Conservation (phyloP, 306 rosid genomes). For the Hippophae gyantsensis region DNA sequence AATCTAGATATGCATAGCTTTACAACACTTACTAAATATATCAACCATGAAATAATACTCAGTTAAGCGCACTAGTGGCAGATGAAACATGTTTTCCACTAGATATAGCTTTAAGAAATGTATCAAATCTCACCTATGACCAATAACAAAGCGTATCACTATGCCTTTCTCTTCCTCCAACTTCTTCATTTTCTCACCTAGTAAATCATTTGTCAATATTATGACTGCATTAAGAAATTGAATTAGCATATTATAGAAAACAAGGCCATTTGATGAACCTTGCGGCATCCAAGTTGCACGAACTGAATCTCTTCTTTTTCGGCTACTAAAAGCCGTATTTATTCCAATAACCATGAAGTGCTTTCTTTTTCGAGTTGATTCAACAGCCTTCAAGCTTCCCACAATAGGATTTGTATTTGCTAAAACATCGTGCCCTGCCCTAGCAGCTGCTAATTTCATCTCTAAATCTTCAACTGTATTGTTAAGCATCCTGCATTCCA, state of each 20-base stretch:
- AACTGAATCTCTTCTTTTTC: slow-evolving; percentile 75
- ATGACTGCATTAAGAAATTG: slow-evolving; percentile 8
- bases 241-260: background rate
- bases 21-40: too few species aligned
- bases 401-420: slow-evolving; percentile 27
- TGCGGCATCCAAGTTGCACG: slow-evolving; percentile 94
- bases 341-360: slow-evolving; percentile 76
- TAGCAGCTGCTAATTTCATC: slow-evolving; percentile 40
- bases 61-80: too few species aligned
- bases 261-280: slow-evolving; percentile 37
- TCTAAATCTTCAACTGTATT: slow-evolving; percentile 41
- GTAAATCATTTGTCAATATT: slow-evolving; percentile 12
- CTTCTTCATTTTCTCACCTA: slow-evolving; percentile 60
- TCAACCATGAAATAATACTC: too few species aligned
- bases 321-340: slow-evolving; percentile 82
- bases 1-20: too few species aligned
- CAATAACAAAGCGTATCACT: slow-evolving; percentile 77
- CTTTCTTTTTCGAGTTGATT: slow-evolving; percentile 46
- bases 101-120: background rate
- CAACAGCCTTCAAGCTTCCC: slow-evolving; percentile 28
- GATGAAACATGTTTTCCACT: background rate
- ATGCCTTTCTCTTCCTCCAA: slow-evolving; percentile 86
- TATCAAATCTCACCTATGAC: slow-evolving; percentile 57
- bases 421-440: slow-evolving; percentile 25
- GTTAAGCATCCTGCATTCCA: slow-evolving; percentile 44